Evolutionary conservation across 2,329 filamentous ascomycete species (phyloP).

Genomic region (Venturia effusa): DNA sequence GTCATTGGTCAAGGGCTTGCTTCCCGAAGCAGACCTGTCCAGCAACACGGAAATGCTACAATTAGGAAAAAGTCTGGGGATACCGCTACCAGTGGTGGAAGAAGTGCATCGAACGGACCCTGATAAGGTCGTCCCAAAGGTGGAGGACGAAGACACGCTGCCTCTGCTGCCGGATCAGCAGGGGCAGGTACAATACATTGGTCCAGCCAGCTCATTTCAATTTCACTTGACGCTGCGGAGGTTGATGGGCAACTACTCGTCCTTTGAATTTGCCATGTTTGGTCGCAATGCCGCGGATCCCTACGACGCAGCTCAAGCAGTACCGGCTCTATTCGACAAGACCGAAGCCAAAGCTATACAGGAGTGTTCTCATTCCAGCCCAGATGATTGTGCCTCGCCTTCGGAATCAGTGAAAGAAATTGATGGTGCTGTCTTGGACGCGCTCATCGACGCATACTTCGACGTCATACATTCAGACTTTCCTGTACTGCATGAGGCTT

Average conservation of each 20-base stretch:
- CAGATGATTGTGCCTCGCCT: slow-evolving; percentile 12
- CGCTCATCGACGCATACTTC: slow-evolving; percentile 31
- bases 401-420: slow-evolving; percentile 19
- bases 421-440: slow-evolving; percentile 20
- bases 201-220: slow-evolving; percentile 30
- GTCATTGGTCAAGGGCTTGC: slow-evolving; percentile 32
- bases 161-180: slow-evolving; percentile 31
- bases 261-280: slow-evolving; percentile 30
- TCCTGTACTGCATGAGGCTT: slow-evolving; percentile 33
- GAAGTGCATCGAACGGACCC: slow-evolving; percentile 13
- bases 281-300: slow-evolving; percentile 28
- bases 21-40: slow-evolving; percentile 33
- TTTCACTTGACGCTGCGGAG: slow-evolving; percentile 32
- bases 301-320: neutral
- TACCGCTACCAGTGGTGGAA: slow-evolving; percentile 25
- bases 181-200: slow-evolving; percentile 35
- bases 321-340: slow-evolving; percentile 8
- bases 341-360: neutral
- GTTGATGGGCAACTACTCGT: slow-evolving; percentile 24
- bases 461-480: slow-evolving; percentile 32
- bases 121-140: slow-evolving; percentile 5
- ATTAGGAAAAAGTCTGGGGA: slow-evolving; percentile 28
- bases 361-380: neutral
- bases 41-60: slow-evolving; percentile 31
- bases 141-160: slow-evolving; percentile 23